Evolutionary conservation across 2,329 filamentous ascomycete genomes (phyloP).

Genomic region (Corynespora cassiicola): DNA sequence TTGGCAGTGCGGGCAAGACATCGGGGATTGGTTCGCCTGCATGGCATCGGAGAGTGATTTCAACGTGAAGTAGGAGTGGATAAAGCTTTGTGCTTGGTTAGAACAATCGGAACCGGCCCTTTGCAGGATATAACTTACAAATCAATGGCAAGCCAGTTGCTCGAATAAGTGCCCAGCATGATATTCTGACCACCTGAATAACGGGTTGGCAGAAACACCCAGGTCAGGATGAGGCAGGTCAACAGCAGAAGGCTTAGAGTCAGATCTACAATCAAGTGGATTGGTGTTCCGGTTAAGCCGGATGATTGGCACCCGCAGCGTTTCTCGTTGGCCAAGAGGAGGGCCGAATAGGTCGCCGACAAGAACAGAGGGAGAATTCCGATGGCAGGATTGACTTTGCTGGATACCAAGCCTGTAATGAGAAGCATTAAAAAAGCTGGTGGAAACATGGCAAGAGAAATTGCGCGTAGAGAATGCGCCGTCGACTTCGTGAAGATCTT

Average conservation of each 20-base stretch:
- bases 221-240: conserved; percentile 29
- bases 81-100: conserved; percentile 17
- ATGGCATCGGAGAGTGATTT: conserved; percentile 23
- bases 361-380: conserved; percentile 35
- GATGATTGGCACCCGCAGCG: conserved; percentile 28
- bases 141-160: conserved; percentile 34
- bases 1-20: conserved; percentile 34
- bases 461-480: conserved; percentile 28
- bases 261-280: conserved; percentile 32
- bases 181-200: conserved; percentile 8
- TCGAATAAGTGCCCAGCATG: conserved; percentile 35
- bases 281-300: conserved; percentile 31
- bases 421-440: conserved; percentile 35
- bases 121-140: conserved; percentile 20
- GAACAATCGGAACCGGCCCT: conserved; percentile 7
- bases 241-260: conserved; percentile 24
- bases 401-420: conserved; percentile 27
- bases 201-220: conserved; percentile 20
- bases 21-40: conserved; percentile 15
- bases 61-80: conserved; percentile 31
- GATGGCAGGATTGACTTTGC: conserved; percentile 33
- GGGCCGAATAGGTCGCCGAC: conserved; percentile 25
- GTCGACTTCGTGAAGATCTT: conserved; percentile 30
- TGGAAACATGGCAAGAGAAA: conserved; percentile 27
- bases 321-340: conserved; percentile 32